Evolutionary conservation across 805 yeast genomes (phyloP).

Genomic region (Schizosaccharomyces pombe): ASM294v3 CU329670.1:262501-263000

Average conservation of each 20-base stretch:
- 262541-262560: background rate
- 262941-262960: background rate
- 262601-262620: background rate
- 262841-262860: background rate
- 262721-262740: background rate
- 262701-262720: background rate
- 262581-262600: background rate
- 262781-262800: background rate
- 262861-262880: background rate
- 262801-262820: background rate
- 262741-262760: background rate
- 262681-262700: background rate
- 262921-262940: background rate
- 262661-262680: background rate
- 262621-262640: background rate
- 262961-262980: background rate
- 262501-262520: background rate
- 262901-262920: background rate
- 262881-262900: background rate
- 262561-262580: background rate
- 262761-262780: background rate
- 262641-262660: background rate
- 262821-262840: background rate
- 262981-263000: background rate
- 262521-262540: background rate